Evolutionary conservation across 495 filamentous ascomycete genomes (phyloP).

Genomic region (Neurospora sublineolata): DNA sequence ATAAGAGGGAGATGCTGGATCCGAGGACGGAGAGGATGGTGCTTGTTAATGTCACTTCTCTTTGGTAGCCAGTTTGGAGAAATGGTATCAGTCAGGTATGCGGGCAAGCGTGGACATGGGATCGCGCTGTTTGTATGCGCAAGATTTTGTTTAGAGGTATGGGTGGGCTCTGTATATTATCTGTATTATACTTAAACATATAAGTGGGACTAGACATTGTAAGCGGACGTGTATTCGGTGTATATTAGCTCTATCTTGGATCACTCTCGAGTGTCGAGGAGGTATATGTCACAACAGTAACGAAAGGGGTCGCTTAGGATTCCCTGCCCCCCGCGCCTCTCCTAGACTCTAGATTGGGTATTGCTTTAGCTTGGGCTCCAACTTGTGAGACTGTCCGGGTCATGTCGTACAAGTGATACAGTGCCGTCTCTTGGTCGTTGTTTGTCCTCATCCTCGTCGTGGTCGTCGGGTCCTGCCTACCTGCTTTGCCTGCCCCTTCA

Average conservation of each 20-base stretch:
- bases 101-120: background rate
- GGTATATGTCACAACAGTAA: background rate
- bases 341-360: background rate
- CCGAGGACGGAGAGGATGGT: constrained; percentile 8
- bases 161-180: background rate
- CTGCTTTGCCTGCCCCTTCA: background rate
- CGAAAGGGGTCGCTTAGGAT: background rate
- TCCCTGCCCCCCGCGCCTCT: background rate
- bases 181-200: background rate
- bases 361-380: background rate
- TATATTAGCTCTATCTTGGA: background rate
- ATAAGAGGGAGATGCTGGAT: constrained; percentile 32
- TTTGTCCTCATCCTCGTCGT: background rate
- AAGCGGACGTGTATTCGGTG: background rate
- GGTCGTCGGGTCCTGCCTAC: background rate
- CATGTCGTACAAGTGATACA: background rate
- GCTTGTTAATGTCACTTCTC: constrained; percentile 31
- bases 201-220: too few relatives aligned
- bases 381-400: background rate
- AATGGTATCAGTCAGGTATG: too few relatives aligned
- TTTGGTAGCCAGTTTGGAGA: constrained; percentile 29
- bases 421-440: background rate
- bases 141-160: background rate
- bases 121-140: background rate
- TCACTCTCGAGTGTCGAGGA: background rate